Conservation (phyloP, 2,329 filamentous ascomycete genomes). For the Zymoseptoria ardabiliae region DNA sequence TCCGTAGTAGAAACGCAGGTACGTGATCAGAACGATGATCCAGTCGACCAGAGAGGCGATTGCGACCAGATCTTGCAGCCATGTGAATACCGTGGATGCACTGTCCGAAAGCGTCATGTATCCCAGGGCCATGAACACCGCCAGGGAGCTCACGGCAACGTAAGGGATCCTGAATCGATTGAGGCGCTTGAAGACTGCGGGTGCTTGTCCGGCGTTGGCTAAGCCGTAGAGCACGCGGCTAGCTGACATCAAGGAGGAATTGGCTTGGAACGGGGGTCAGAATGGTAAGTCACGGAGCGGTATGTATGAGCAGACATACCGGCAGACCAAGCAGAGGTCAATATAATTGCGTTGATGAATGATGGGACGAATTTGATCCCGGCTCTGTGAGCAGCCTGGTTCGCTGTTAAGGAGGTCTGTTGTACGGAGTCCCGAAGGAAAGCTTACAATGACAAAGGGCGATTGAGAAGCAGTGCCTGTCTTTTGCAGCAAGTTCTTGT, state of each 20-base stretch:
- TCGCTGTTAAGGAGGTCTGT: not conserved
- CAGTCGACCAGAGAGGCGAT: conserved; percentile 22
- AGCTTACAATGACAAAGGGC: conserved; percentile 53
- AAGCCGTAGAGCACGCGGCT: conserved; percentile 15
- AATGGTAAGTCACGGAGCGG: too few species aligned
- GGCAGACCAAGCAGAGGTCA: conserved; percentile 52
- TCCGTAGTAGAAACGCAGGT: conserved; percentile 20
- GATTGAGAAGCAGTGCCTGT: conserved; percentile 33
- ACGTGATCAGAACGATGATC: conserved; percentile 20
- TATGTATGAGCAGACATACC: too few species aligned
- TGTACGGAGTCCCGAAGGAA: not conserved
- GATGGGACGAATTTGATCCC: conserved; percentile 53
- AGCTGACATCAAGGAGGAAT: conserved; percentile 34
- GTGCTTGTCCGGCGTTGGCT: conserved; percentile 38
- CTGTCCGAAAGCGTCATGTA: conserved; percentile 17
- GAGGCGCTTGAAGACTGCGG: conserved; percentile 22
- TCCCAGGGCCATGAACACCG: conserved; percentile 13
- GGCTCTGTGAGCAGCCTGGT: conserved; percentile 48
- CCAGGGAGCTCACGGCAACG: conserved; percentile 9
- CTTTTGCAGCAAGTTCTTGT: conserved; percentile 26
- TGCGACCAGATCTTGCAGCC: conserved; percentile 25
- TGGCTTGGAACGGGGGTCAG: conserved; percentile 24
- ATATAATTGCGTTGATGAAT: conserved; percentile 60
- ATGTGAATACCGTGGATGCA: conserved; percentile 20
- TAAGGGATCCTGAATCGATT: conserved; percentile 16